Conservation (phyloP, 164 flowering plant species). For the Magnolia officinalis region DNA sequence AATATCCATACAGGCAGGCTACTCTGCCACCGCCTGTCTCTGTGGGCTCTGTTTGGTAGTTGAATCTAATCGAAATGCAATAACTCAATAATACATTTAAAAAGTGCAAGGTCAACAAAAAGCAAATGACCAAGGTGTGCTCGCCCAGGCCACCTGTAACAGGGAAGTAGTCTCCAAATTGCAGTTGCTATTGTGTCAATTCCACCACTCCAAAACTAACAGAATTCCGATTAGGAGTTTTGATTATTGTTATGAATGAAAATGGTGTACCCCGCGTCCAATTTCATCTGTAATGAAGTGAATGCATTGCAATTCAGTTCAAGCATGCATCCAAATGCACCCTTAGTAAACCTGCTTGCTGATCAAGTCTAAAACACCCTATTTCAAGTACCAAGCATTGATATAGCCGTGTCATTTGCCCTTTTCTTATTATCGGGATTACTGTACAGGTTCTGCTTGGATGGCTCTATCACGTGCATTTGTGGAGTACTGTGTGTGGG, state of each 20-base stretch:
- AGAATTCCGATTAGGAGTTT: background rate
- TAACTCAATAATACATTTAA: too few species aligned
- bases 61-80: too few species aligned
- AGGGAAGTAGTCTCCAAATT: too few species aligned
- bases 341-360: background rate
- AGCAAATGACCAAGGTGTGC: too few species aligned
- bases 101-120: too few species aligned
- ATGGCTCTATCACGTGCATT: slow-evolving; percentile 68
- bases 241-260: background rate
- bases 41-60: too few species aligned
- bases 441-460: slow-evolving; percentile 82
- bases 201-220: too few species aligned
- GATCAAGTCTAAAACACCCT: background rate
- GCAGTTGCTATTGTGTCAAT: too few species aligned
- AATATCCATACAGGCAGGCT: too few species aligned
- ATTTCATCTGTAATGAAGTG: background rate
- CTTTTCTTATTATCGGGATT: background rate
- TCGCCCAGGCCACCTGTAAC: too few species aligned
- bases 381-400: background rate
- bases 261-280: background rate
- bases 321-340: background rate
- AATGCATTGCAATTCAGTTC: background rate
- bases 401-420: background rate
- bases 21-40: too few species aligned
- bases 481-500: slow-evolving; percentile 71